A percentile compares a stretch with the other conserved stretches of the same genome.
phyloP scores from a whole-genome alignment of 805 yeast genomes.

The Cyberlindnera samutprakarnensis region DNA sequence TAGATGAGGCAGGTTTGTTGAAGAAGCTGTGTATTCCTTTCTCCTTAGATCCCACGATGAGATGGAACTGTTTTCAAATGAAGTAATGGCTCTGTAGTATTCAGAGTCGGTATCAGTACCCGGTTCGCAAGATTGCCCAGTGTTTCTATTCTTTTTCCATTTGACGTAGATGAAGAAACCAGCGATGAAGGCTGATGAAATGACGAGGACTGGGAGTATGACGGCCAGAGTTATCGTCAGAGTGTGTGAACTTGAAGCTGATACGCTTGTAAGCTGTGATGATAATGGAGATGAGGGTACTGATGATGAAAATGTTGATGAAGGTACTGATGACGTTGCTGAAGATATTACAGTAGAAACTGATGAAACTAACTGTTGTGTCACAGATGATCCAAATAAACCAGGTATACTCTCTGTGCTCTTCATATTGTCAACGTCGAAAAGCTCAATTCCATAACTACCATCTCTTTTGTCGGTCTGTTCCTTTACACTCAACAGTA shows the following conservation, averaged over 20 bases:
- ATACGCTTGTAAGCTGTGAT: not conserved
- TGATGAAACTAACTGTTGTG: not conserved
- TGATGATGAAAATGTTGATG: conserved; percentile 1
- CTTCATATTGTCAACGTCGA: conserved; percentile 31
- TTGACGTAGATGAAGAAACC: conserved; percentile 11
- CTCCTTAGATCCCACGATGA: conserved; percentile 20
- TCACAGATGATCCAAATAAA: not conserved
- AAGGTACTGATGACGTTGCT: not conserved
- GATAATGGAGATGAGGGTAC: not conserved
- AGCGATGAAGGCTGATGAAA: conserved; percentile 12
- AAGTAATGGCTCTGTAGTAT: conserved; percentile 14
- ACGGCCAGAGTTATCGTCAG: conserved; percentile 16
- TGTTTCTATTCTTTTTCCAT: not conserved
- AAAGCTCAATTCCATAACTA: conserved; percentile 32
- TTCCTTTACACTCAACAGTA: conserved; percentile 35
- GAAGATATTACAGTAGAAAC: not conserved
- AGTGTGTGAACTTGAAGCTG: conserved; percentile 1
- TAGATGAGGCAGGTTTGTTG: not conserved
- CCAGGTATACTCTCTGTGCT: conserved; percentile 15
- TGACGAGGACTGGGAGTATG: conserved; percentile 14
- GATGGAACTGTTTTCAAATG: conserved; percentile 18
- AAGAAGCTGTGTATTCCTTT: conserved; percentile 7
- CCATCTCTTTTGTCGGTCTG: conserved; percentile 19
- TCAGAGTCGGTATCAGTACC: conserved; percentile 5
- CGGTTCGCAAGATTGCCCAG: conserved; percentile 3